These are phyloP conservation scores for Boletus subcaerulescens DNA, from an alignment of 768 basidiomycete genomes.

Conservation along the genomic window DNA sequence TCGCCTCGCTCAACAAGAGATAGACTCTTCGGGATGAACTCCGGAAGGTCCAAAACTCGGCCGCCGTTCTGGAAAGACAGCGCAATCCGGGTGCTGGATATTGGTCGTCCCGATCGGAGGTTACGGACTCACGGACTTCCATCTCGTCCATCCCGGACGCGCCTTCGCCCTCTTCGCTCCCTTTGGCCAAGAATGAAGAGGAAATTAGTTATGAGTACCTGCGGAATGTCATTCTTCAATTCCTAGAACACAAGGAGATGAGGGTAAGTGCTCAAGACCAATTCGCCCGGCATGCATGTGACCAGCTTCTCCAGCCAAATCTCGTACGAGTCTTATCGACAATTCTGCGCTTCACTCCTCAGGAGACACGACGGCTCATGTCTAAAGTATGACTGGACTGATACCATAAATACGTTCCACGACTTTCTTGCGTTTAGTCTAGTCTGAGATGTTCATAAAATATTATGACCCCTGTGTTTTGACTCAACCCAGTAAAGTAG, in stretches of 20 bases:
- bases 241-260: slow-evolving; percentile 98
- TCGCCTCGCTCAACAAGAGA: slow-evolving; percentile 6
- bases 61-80: slow-evolving; percentile 83
- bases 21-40: slow-evolving; percentile 92
- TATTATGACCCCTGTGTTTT: not conserved
- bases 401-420: not conserved
- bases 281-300: not conserved
- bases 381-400: slow-evolving; percentile 64
- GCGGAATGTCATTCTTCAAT: slow-evolving; percentile 93
- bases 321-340: slow-evolving; percentile 89
- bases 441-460: not conserved
- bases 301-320: slow-evolving; percentile 57
- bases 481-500: not conserved
- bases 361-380: slow-evolving; percentile 85
- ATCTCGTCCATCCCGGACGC: slow-evolving; percentile 44
- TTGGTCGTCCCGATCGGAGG: slow-evolving; percentile 59
- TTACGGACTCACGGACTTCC: slow-evolving; percentile 33
- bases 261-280: slow-evolving; percentile 55
- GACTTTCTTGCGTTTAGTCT: not conserved
- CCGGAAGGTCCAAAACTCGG: slow-evolving; percentile 92
- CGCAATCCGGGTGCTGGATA: slow-evolving; percentile 94
- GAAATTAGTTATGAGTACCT: slow-evolving; percentile 96
- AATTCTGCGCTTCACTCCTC: slow-evolving; percentile 91
- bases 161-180: slow-evolving; percentile 34
- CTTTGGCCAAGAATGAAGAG: slow-evolving; percentile 60